These are phyloP conservation scores for Epichloe brachyelytri DNA, from an alignment of 2,329 filamentous ascomycete species.

Conservation along the genomic window DNA sequence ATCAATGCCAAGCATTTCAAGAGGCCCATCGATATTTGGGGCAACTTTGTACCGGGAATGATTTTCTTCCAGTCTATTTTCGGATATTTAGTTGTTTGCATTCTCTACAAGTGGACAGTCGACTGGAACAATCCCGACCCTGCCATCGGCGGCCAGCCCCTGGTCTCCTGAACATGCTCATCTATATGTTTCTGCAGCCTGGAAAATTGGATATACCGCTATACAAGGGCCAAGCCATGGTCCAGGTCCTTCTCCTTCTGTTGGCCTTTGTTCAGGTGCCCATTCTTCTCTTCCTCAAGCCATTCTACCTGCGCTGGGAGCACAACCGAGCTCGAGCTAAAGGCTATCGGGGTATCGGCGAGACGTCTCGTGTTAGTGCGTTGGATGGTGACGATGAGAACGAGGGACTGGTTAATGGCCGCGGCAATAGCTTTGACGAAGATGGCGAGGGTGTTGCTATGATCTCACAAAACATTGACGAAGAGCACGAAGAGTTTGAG, in stretches of 20 bases:
- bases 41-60: constrained; percentile 96
- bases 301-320: constrained; percentile 87
- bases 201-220: constrained; percentile 60
- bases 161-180: constrained; percentile 93
- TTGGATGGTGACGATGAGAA: constrained; percentile 78
- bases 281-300: constrained; percentile 85
- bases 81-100: constrained; percentile 85
- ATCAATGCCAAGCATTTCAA: constrained; percentile 94
- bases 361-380: constrained; percentile 76
- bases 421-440: constrained; percentile 45
- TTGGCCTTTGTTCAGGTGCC: constrained; percentile 81
- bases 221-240: constrained; percentile 60
- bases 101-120: constrained; percentile 93
- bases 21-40: constrained; percentile 89
- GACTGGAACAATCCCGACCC: constrained; percentile 54
- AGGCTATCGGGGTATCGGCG: constrained; percentile 88
- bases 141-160: constrained; percentile 49
- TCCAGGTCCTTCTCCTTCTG: constrained; percentile 70
- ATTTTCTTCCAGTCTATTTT: constrained; percentile 99
- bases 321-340: constrained; percentile 77
- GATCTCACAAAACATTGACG: constrained; percentile 75
- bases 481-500: constrained; percentile 92
- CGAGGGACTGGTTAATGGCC: constrained; percentile 36
- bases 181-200: constrained; percentile 96
- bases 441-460: constrained; percentile 76